Base-by-base conservation (phyloP, 768 basidiomycete species). In the Strobilomyces echinocephalus region DNA sequence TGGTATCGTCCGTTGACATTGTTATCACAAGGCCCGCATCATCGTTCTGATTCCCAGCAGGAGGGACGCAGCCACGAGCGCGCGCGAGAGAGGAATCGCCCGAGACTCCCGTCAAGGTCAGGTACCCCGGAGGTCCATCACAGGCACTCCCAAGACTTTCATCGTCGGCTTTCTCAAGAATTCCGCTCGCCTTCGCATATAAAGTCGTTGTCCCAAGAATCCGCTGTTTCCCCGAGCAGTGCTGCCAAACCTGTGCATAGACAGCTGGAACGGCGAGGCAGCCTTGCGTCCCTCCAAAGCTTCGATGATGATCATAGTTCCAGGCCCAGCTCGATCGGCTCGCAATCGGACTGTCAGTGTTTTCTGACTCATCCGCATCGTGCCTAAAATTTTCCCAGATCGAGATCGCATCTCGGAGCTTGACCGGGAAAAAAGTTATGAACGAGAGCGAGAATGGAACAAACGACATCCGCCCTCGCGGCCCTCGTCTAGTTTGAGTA, bases 401-500 rank as follows among this genome's bases (percentile, higher is more conserved):
- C 71, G 65, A 44, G 80, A 81, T 39, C 72, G 71, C 34, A 61
- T 71, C 6, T 63, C 62, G 36, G 78, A 78, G 43, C 50, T 74
- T 21, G 75, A 77, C 50, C 64, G 62, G 41, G 81, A 82, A 48
- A 73, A 69, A 43, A 72, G 73, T 43, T 55, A 70, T 28, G 79
- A 81, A 50, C 72, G 75, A 36, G 84, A 83, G 59, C 73, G 78
- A 33, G 75, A 75, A 47, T 82, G 83, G 81, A 83, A 82, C 62
- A 79, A 72, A 56, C 76, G 72, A 11, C 71, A 72, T 20, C 60
- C 67, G 16, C 68, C 61, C 18, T 60, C 60, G 55, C 78, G 76
- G n/a, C 72, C 77, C 16, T 69, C 74, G 2, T 79, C 78, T 11
- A 76, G 74, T 56, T 64, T 76, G 50, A 73, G 70, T 51, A 59